phyloP scores from a whole-genome alignment of 805 yeast genomes.

The Metschnikowia gelsemii region DNA sequence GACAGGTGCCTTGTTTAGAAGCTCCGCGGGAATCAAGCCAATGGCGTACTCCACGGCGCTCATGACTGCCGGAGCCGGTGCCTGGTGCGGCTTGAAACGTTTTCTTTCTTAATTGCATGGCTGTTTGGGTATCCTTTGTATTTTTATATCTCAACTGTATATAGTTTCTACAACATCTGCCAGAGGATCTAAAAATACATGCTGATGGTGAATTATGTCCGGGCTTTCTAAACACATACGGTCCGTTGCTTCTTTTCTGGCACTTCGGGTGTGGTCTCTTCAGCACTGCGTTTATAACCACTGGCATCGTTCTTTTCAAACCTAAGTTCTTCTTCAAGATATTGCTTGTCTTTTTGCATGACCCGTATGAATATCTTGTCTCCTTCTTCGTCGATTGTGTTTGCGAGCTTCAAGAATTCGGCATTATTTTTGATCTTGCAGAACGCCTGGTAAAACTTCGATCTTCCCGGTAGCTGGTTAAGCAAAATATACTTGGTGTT shows the following conservation, averaged over 20 bases:
- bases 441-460: conserved; percentile 55
- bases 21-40: conserved; percentile 80
- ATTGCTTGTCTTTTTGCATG: conserved; percentile 32
- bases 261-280: background rate
- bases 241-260: conserved; percentile 11
- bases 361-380: conserved; percentile 36
- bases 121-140: conserved; percentile 14
- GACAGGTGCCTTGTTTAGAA: conserved; percentile 88
- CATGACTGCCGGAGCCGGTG: conserved; percentile 87
- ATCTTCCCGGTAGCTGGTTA: conserved; percentile 77
- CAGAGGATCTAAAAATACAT: conserved; percentile 8
- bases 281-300: conserved; percentile 1
- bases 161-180: conserved; percentile 15
- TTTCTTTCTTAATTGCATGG: conserved; percentile 22
- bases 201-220: conserved; percentile 7
- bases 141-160: conserved; percentile 18
- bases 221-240: conserved; percentile 5
- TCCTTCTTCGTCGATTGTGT: conserved; percentile 35
- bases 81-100: conserved; percentile 84
- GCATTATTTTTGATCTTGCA: conserved; percentile 55
- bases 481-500: conserved; percentile 81
- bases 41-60: conserved; percentile 83
- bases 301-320: conserved; percentile 2
- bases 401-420: conserved; percentile 42
- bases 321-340: conserved; percentile 19